Evolutionary conservation across 257 asterid genomes (phyloP).

Genomic region (Capsicum rhomboideum): DNA sequence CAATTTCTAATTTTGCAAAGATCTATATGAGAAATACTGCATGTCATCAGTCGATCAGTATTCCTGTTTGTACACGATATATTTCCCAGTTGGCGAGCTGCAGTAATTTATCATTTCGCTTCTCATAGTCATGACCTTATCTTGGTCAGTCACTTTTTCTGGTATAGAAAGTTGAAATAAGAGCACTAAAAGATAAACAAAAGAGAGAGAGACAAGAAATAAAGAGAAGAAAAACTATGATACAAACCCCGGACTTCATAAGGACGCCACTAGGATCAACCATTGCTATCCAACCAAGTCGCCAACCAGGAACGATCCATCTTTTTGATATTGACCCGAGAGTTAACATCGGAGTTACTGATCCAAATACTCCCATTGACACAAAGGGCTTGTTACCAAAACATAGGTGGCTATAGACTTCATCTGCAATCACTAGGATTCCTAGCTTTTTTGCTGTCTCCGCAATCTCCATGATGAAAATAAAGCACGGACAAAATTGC

Average conservation of each 20-base stretch:
- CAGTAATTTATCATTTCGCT: background rate
- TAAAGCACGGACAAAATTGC: background rate
- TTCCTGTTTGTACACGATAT: background rate
- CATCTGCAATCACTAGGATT: conserved; percentile 72
- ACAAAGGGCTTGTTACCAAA: conserved; percentile 68
- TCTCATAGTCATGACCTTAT: background rate
- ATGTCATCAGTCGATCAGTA: background rate
- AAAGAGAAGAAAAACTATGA: background rate
- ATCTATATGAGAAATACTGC: no score
- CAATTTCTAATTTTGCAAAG: no score
- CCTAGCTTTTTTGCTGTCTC: conserved; percentile 82
- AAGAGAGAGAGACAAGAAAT: background rate
- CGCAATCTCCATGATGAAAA: conserved; percentile 35
- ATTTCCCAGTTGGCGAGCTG: background rate
- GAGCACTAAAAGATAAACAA: background rate
- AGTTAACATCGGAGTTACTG: conserved; percentile 59
- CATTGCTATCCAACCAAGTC: conserved; percentile 72
- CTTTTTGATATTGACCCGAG: conserved; percentile 79
- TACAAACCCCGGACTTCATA: conserved; percentile 47
- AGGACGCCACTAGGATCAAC: conserved; percentile 63
- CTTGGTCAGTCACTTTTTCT: background rate
- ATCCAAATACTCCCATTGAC: conserved; percentile 84
- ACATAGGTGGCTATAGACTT: conserved; percentile 66
- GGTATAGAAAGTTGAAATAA: background rate
- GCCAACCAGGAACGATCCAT: conserved; percentile 91